Percentiles rank a stretch among this genome's conserved stretches.
phyloP scores from a whole-genome alignment of 2,329 filamentous ascomycete species.

The Anthostomella pinea region DNA sequence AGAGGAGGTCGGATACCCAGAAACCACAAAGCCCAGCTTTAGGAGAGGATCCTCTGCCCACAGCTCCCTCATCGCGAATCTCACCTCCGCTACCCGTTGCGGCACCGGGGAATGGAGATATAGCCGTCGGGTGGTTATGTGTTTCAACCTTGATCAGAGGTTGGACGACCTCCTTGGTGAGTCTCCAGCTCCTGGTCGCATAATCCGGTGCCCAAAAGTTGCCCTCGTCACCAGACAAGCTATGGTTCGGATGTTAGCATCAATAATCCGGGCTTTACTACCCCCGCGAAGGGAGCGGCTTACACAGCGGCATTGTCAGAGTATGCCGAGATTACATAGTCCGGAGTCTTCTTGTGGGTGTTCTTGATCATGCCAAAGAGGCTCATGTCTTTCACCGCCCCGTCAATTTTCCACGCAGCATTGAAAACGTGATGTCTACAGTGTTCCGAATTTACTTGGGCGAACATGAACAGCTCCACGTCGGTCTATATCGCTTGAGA shows the following conservation, averaged over 20 bases:
- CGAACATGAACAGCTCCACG: conserved; percentile 98
- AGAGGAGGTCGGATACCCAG: conserved; percentile 90
- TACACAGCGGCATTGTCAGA: conserved; percentile 94
- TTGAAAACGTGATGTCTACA: conserved; percentile 64
- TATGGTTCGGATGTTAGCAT: not conserved
- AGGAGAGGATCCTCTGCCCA: conserved; percentile 86
- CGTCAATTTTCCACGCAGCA: conserved; percentile 92
- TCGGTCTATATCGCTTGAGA: conserved; percentile 59
- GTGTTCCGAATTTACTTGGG: conserved; percentile 97
- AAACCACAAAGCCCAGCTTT: conserved; percentile 92
- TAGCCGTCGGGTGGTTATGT: conserved; percentile 95
- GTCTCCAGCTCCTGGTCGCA: conserved; percentile 80
- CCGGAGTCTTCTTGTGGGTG: conserved; percentile 79
- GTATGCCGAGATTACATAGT: conserved; percentile 90
- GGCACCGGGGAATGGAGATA: conserved; percentile 74
- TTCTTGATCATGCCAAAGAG: conserved; percentile 97
- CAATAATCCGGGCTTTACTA: not conserved
- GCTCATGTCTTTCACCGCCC: conserved; percentile 71
- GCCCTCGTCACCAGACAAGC: conserved; percentile 64
- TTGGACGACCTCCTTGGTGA: conserved; percentile 82
- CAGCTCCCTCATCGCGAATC: conserved; percentile 78
- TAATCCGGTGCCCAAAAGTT: conserved; percentile 87
- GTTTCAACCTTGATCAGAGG: conserved; percentile 95
- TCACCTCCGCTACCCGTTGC: conserved; percentile 87
- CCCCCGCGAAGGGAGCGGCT: not conserved